Base-by-base conservation (phyloP, 768 basidiomycete species). In the Ramaria rubella region DNA sequence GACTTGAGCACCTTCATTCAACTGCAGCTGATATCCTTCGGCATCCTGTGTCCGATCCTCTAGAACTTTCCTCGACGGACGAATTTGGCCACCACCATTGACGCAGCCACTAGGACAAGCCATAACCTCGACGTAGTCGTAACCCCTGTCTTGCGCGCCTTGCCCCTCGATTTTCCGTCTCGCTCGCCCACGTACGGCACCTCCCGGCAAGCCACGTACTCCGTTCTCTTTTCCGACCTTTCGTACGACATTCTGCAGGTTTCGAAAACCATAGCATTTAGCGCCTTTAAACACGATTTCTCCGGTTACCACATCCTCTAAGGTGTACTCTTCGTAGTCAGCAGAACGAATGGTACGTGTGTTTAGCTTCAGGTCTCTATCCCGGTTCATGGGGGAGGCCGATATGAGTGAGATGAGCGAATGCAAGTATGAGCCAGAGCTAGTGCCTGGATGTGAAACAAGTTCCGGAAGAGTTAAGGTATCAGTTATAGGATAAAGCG, bases 91-190 rank as follows among this genome's bases (percentile, higher is more conserved):
- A 21, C 95, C 96, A 7, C 96, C 96, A 67, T 97, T 97, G 40
- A 96, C 91, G 69, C 96, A 98, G 17, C 96, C 96, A 0, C 87
- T 85, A 0, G 96, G 96, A 73, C 96, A 99, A 31, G 96, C 96
- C 96, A 99, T 98, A 60, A 99, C 93, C 67, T 96, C 94, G 38
- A 95, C 85, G 69, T 93, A 96, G 72, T 95, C 92, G 67, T 91
- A 91, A 42, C 77, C 73, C 58, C 68, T 72, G 51, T 75, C 68
- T 52, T 38, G 65, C 11, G 69, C 72, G 44, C 63, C 66, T 64
- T 61, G 58, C 38, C 64, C 57, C 65, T 72, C 61, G 43, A 64
- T 62, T 60, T 64, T 38, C 63, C 69, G 40, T 50, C 49, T 59
- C 59, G 45, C 48, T 63, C 63, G 53, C 68, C 49, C 55, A 55